Evolutionary conservation across 257 asterid species (phyloP).

Genomic region (Penstemon barbatus): DNA sequence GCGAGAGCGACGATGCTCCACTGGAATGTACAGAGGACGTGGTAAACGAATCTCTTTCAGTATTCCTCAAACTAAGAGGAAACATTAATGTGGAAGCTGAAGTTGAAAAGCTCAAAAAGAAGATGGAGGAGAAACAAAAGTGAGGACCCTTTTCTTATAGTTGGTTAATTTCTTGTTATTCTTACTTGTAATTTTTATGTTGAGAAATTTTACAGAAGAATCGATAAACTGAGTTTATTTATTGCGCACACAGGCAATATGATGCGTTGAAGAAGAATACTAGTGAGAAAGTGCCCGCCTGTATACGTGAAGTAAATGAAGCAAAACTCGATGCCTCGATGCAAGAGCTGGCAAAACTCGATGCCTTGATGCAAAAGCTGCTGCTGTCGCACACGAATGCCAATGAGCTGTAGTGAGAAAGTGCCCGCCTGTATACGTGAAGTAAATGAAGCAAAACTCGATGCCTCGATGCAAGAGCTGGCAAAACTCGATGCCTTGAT

Average conservation of each 20-base stretch:
- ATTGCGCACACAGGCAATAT: constrained; percentile 54
- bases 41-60: constrained; percentile 63
- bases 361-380: too few species aligned
- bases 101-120: constrained; percentile 73
- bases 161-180: background rate
- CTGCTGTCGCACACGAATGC: too few species aligned
- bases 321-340: constrained; percentile 49
- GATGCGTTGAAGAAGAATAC: constrained; percentile 54
- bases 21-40: constrained; percentile 64
- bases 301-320: constrained; percentile 58
- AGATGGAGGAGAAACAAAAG: constrained; percentile 76
- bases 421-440: constrained; percentile 63
- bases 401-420: too few species aligned
- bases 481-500: too few species aligned
- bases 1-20: constrained; percentile 62
- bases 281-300: constrained; percentile 68
- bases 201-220: background rate
- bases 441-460: constrained; percentile 53
- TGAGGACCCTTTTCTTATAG: constrained; percentile 32
- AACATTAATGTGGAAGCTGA: constrained; percentile 62
- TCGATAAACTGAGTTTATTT: constrained; percentile 16
- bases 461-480: constrained; percentile 52
- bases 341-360: constrained; percentile 39
- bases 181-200: background rate
- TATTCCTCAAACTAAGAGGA: constrained; percentile 57